Percentiles rank a stretch among this genome's conserved stretches.
phyloP scores from a whole-genome alignment of 345 rosid genomes.

The Salix suchowensis region DNA sequence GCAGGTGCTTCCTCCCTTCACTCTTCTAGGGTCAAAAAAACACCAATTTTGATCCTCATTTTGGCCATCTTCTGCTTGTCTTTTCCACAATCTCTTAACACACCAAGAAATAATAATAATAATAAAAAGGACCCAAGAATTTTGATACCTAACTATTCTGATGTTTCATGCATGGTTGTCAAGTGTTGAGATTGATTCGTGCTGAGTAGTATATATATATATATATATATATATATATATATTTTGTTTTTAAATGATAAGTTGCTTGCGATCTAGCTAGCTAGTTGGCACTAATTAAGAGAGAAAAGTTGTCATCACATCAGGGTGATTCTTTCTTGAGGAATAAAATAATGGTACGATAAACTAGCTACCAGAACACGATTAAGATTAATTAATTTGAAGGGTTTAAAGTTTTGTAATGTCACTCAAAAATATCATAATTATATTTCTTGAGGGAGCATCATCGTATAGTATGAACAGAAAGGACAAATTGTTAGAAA shows the following conservation, averaged over 20 bases:
- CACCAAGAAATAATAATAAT: not conserved
- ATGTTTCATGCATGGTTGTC: not conserved
- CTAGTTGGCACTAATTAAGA: not conserved
- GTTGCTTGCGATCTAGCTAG: not conserved
- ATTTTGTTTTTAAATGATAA: too few species aligned
- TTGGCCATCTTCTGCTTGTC: not conserved
- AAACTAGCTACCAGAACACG: not conserved
- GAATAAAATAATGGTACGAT: not conserved
- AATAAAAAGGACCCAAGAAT: not conserved
- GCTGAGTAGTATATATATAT: not conserved
- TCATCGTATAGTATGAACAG: not conserved
- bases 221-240: not conserved
- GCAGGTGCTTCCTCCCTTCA: not conserved
- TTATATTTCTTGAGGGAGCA: not conserved
- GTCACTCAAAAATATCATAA: not conserved
- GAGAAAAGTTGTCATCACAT: not conserved
- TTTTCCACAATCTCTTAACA: not conserved
- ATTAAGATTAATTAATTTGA: not conserved
- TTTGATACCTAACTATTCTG: not conserved
- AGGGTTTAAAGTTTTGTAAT: not conserved
- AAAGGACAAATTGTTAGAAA: not conserved
- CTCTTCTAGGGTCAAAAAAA: constrained; percentile 1
- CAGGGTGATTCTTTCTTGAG: not conserved
- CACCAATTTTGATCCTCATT: constrained; percentile 1
- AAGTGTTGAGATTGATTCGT: not conserved